Base-by-base conservation (phyloP, 176 grass and related monocot genomes). In the Tillandsia leiboldiana region DNA sequence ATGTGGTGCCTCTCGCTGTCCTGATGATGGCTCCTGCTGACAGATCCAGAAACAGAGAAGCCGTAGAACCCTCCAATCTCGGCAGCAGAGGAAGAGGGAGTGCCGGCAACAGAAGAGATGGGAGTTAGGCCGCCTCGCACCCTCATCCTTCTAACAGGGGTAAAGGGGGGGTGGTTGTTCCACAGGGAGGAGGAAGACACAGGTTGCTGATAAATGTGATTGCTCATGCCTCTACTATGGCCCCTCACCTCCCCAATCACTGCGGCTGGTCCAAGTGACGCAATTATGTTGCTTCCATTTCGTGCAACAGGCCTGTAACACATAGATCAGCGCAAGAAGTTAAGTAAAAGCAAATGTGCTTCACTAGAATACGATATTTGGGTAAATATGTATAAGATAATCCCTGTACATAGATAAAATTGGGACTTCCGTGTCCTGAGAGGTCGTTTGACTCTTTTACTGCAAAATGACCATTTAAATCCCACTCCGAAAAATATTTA, bases 101-200 rank as follows among this genome's bases (percentile, higher is more conserved):
- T 42, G 33, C 33, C 70, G 53, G 85, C 79, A 53, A 91, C 79
- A 9, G 87, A 91, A 71, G 89, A 91, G 11, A 86, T 84, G 54
- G 88, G 81, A 22, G 89, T 75, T 72, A 91, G 53, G 51, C 85
- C 89, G 79, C 89, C 88, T 12, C 85, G 89, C 33, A 42, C 4
- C 63, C 89, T 91, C 26, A 88, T 80, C 72, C 89, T 88, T 66
- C 89, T 83, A 28, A 77, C 75, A 42, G 85, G 73, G 58, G 81
- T 79, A 56, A 83, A 86, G 48, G 84, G 81, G 53, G 33, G 33
- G 33, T 42, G 33, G 33, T 42, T 42, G 51, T 67, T 76, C 64
- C 61, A 64, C 68, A 82, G 82, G 67, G 78, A 64, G 29, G 77
- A 74, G 24, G 88, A 68, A 56, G 80, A 82, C 72, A 87, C 79